Conservation (phyloP, 2,329 filamentous ascomycete species). For the Epicoccum nigrum region DNA sequence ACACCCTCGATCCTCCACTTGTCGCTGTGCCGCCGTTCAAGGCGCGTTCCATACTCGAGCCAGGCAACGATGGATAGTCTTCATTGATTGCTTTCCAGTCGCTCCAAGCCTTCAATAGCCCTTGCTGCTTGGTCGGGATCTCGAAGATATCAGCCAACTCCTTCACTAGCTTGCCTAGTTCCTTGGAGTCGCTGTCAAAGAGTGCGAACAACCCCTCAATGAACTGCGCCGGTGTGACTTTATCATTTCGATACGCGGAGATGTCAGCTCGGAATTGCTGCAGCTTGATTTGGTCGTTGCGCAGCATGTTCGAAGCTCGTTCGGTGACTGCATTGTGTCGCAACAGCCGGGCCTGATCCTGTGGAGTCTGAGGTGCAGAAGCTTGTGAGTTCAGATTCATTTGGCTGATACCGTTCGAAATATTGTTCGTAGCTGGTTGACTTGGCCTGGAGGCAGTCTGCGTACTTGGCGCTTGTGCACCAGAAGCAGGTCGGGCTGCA, state of each 20-base stretch:
- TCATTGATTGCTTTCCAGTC: constrained; percentile 96
- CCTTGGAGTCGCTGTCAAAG: constrained; percentile 79
- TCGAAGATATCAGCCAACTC: constrained; percentile 95
- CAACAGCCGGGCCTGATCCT: constrained; percentile 79
- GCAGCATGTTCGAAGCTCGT: constrained; percentile 79
- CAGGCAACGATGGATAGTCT: constrained; percentile 88
- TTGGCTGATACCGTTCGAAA: constrained; percentile 28
- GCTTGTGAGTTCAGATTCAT: constrained; percentile 43
- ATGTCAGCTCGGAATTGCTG: constrained; percentile 78
- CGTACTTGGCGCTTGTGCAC: constrained; percentile 44
- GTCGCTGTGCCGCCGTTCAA: constrained; percentile 52
- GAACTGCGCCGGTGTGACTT: constrained; percentile 74
- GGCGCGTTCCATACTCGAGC: constrained; percentile 57
- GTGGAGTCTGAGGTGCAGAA: constrained; percentile 59
- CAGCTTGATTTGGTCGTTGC: constrained; percentile 77
- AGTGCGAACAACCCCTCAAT: constrained; percentile 87
- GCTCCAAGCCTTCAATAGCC: constrained; percentile 83
- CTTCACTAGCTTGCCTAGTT: constrained; percentile 86
- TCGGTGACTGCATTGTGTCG: constrained; percentile 86
- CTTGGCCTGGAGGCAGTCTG: constrained; percentile 48
- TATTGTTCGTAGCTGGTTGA: constrained; percentile 19
- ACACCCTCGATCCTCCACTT: constrained; percentile 64
- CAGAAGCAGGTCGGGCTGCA: constrained; percentile 55
- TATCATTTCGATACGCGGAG: constrained; percentile 74
- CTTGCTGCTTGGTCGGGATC: constrained; percentile 73